Percentiles rank a stretch among this genome's conserved stretches.
Conservation (phyloP, 495 filamentous ascomycete species). For the Evernia prunastri region DNA sequence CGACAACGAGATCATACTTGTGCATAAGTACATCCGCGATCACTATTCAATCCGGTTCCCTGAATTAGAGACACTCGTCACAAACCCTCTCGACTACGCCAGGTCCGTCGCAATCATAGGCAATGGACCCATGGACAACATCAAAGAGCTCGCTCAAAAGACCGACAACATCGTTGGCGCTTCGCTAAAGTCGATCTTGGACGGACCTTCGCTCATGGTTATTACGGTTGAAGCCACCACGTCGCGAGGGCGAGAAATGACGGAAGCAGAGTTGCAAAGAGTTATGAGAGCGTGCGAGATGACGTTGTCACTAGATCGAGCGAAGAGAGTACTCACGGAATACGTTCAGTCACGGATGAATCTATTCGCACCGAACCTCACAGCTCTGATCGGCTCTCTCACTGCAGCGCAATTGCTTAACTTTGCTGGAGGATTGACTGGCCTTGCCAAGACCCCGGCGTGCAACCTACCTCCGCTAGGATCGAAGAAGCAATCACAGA, state of each 20-base stretch:
- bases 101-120: constrained; percentile 90
- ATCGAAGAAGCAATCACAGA: constrained; percentile 72
- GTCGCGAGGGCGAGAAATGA: constrained; percentile 72
- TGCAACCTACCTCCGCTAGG: constrained; percentile 89
- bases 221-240: constrained; percentile 94
- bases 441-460: constrained; percentile 83
- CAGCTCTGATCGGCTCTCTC: constrained; percentile 86
- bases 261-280: constrained; percentile 62
- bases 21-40: constrained; percentile 93
- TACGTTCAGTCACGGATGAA: constrained; percentile 98
- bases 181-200: constrained; percentile 70
- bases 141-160: constrained; percentile 65
- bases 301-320: constrained; percentile 77
- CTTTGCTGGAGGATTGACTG: constrained; percentile 78
- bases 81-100: constrained; percentile 88
- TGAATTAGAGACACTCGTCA: constrained; percentile 90
- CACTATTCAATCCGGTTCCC: constrained; percentile 93
- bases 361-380: constrained; percentile 90
- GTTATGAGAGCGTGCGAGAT: constrained; percentile 78
- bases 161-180: constrained; percentile 67
- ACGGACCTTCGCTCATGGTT: constrained; percentile 87
- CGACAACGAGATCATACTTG: constrained; percentile 81
- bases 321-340: constrained; percentile 80
- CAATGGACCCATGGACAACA: constrained; percentile 87
- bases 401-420: constrained; percentile 96